Percentiles rank a stretch among this genome's conserved stretches.
Evolutionary conservation across 441 rosid species (phyloP).

Genomic region (Adansonia rubrostipa): DNA sequence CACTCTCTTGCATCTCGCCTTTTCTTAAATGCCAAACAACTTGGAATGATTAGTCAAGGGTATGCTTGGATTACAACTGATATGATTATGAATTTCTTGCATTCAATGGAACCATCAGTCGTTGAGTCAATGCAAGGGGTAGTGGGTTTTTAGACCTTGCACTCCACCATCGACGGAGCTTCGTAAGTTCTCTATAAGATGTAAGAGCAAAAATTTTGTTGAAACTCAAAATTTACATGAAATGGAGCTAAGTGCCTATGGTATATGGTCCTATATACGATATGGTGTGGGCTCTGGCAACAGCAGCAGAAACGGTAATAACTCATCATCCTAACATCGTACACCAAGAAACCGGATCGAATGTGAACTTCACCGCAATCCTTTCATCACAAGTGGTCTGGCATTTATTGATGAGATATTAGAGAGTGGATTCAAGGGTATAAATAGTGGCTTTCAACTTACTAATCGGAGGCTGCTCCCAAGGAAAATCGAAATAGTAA

Average conservation of each 20-base stretch:
- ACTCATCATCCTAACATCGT: background rate
- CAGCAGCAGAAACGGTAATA: constrained; percentile 40
- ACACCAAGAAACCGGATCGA: constrained; percentile 3
- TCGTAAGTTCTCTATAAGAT: constrained; percentile 34
- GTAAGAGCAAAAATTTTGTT: constrained; percentile 19
- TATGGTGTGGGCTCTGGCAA: constrained; percentile 40
- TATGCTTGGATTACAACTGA: constrained; percentile 50
- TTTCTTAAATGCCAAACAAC: constrained; percentile 32
- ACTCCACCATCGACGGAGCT: constrained; percentile 32
- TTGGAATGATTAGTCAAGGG: constrained; percentile 47
- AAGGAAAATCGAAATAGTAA: constrained; percentile 42
- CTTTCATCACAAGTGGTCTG: constrained; percentile 21
- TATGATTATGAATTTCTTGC: constrained; percentile 33
- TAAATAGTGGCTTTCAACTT: constrained; percentile 40
- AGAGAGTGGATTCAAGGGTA: constrained; percentile 35
- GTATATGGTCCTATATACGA: constrained; percentile 45
- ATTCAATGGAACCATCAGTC: constrained; percentile 28
- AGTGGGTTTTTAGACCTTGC: constrained; percentile 41
- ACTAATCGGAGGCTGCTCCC: constrained; percentile 24
- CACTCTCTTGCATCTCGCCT: constrained; percentile 34
- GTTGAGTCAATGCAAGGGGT: constrained; percentile 47
- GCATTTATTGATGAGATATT: constrained; percentile 33
- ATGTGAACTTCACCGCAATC: constrained; percentile 18
- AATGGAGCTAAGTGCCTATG: constrained; percentile 32
- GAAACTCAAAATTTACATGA: constrained; percentile 23